Evolutionary conservation across 1,139 yeast genomes (phyloP), one percentile per base, ranked within the genome.

Genomic region (Blastobotrys persicus): DNA sequence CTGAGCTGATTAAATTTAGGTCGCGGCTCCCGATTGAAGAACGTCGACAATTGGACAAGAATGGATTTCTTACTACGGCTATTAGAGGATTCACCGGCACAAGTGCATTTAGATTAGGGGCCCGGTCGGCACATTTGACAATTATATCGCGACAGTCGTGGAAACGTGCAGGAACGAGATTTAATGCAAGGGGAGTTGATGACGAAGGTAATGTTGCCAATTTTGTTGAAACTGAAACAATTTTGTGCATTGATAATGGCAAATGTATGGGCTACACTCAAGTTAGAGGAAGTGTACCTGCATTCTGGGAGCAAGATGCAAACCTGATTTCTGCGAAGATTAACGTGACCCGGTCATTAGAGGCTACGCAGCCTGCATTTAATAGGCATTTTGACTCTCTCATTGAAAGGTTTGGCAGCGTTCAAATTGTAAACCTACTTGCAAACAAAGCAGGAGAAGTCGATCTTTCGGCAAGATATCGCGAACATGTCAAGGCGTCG

Each of bases 301-400:
- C 94, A 1, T 94, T 94, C 64, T 94, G 98, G 98, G 98, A 94
- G 65, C 99, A 94, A 66, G 98, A 91, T 61, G 82, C 95, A 1
- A 84, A 88, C 11, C 69, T 83, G 49, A 71, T 83, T n/a, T 64
- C 81, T 43, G 85, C 92, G 14, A 92, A 91, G 65, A 88, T 92
- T 45, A 85, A 87, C 34, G 77, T 94, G 11, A 89, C 97, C 0
- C 75, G 98, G 59, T 87, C 96, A 1, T 69, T 78, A 23, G 98
- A 89, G 57, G 98, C 98, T 0, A 83, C 98, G 0, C 96, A 88
- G 61, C 95, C 96, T 0, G 81, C 92, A 1, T 91, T 92, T 62
- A 83, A 86, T 57, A 77, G 78, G 52, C 99, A 94, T 68, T 88
- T 92, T 62, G 78, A 79, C 38, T 75, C 76, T 19, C 71, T 92